These are phyloP conservation scores for Hypoxylon perforatum DNA, from an alignment of 495 filamentous ascomycete species.

Conservation along the genomic window DNA sequence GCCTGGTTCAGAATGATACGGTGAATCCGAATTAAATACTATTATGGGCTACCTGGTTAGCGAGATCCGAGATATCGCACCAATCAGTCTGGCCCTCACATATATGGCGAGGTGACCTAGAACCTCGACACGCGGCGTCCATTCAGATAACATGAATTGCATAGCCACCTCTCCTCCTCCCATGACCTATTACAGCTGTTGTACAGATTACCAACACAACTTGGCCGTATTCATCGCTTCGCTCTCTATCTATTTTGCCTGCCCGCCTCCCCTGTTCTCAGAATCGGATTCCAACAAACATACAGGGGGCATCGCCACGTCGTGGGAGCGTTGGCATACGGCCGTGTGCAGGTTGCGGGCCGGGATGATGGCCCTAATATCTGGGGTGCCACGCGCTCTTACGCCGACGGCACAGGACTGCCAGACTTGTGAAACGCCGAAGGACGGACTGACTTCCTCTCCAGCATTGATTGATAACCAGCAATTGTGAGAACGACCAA, in stretches of 20 bases:
- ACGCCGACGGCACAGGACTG: conserved; percentile 44
- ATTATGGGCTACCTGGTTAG: conserved; percentile 24
- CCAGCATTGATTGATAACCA: conserved; percentile 51
- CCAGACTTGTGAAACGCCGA: conserved; percentile 37
- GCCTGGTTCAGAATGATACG: conserved; percentile 17
- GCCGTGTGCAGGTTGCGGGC: conserved; percentile 13
- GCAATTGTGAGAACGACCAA: conserved; percentile 53
- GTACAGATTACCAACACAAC: conserved; percentile 36
- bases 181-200: conserved; percentile 30
- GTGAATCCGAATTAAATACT: conserved; percentile 34
- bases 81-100: conserved; percentile 33
- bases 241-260: conserved; percentile 5
- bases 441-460: conserved; percentile 46
- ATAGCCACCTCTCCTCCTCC: conserved; percentile 13
- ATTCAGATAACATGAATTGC: conserved; percentile 37
- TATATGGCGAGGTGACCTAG: conserved; percentile 33
- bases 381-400: conserved; percentile 2
- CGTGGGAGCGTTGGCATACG: conserved; percentile 12
- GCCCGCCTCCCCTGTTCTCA: conserved; percentile 14
- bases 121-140: conserved; percentile 26
- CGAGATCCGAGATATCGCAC: conserved; percentile 42
- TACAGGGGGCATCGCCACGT: conserved; percentile 6
- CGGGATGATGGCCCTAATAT: not conserved
- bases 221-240: conserved; percentile 12
- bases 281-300: conserved; percentile 5